Percentiles rank a stretch among this genome's conserved stretches.
Evolutionary conservation across 2,329 filamentous ascomycete species (phyloP).

Genomic region (Aureobasidium melanogenum): DNA sequence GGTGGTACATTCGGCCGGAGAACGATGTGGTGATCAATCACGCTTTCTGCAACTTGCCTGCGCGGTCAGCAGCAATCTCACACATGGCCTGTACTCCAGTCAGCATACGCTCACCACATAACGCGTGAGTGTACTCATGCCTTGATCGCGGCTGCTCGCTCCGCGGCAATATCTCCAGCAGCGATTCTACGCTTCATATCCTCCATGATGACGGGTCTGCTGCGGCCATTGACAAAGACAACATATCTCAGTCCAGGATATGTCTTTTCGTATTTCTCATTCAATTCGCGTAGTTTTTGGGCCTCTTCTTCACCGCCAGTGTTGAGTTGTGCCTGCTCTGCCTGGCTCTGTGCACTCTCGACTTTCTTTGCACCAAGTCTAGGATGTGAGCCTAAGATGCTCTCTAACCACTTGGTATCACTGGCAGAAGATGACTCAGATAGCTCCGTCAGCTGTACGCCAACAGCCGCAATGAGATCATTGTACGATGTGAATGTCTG

Average conservation of each 20-base stretch:
- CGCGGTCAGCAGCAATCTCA: conserved; percentile 77
- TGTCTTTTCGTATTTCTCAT: conserved; percentile 66
- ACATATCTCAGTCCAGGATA: conserved; percentile 84
- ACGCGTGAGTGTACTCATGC: conserved; percentile 38
- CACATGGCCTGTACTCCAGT: conserved; percentile 66
- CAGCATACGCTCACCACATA: conserved; percentile 10
- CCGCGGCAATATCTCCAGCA: conserved; percentile 54
- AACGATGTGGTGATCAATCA: neutral
- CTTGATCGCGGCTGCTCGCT: conserved; percentile 66
- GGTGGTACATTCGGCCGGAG: neutral
- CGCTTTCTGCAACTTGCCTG: conserved; percentile 46
- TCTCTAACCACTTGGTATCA: conserved; percentile 52
- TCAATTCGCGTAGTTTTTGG: conserved; percentile 52
- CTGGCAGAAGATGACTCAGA: conserved; percentile 41
- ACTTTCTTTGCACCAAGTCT: conserved; percentile 73
- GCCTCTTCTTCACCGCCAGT: conserved; percentile 42
- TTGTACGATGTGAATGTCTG: conserved; percentile 57
- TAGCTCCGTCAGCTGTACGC: conserved; percentile 53
- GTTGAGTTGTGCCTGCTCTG: conserved; percentile 72
- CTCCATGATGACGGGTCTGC: conserved; percentile 64
- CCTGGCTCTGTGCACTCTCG: conserved; percentile 70
- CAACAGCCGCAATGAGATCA: conserved; percentile 59
- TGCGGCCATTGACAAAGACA: conserved; percentile 81
- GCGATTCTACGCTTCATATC: conserved; percentile 72
- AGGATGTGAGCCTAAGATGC: conserved; percentile 73